Evolutionary conservation across 2,329 filamentous ascomycete genomes (phyloP).

Genomic region (Penicillium hordei): DNA sequence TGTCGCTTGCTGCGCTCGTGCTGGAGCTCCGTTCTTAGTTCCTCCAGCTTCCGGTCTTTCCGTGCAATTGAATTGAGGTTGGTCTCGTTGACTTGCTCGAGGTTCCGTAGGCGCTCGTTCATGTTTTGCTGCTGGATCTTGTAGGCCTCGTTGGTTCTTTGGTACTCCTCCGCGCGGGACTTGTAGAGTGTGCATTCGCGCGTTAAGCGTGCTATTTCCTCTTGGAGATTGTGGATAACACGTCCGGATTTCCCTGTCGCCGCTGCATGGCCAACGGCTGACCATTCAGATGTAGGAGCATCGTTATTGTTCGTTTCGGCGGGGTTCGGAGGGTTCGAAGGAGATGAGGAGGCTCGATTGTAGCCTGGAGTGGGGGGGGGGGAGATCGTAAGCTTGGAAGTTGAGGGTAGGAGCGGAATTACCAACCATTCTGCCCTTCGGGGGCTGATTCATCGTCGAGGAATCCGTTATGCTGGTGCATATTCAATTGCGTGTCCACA

Average conservation of each 20-base stretch:
- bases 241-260: conserved; percentile 52
- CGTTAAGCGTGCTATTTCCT: conserved; percentile 51
- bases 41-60: conserved; percentile 51
- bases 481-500: conserved; percentile 46
- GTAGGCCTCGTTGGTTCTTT: conserved; percentile 48
- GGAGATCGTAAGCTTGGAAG: conserved; percentile 3
- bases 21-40: conserved; percentile 44
- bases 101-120: conserved; percentile 47
- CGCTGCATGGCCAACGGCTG: conserved; percentile 51
- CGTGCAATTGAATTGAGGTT: conserved; percentile 48
- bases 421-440: conserved; percentile 29
- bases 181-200: conserved; percentile 48
- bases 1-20: conserved; percentile 43
- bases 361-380: conserved; percentile 6
- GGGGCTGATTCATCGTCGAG: conserved; percentile 33
- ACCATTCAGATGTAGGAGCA: conserved; percentile 44
- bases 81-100: conserved; percentile 49
- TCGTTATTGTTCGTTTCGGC: conserved; percentile 31
- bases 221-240: conserved; percentile 52
- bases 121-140: conserved; percentile 48
- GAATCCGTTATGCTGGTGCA: conserved; percentile 44
- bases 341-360: conserved; percentile 14
- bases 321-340: conserved; percentile 13
- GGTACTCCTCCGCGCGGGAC: conserved; percentile 48
- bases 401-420: not conserved